Evolutionary conservation across 306 rosid species (phyloP).

Genomic region (Fragaria nilgerrensis): DNA sequence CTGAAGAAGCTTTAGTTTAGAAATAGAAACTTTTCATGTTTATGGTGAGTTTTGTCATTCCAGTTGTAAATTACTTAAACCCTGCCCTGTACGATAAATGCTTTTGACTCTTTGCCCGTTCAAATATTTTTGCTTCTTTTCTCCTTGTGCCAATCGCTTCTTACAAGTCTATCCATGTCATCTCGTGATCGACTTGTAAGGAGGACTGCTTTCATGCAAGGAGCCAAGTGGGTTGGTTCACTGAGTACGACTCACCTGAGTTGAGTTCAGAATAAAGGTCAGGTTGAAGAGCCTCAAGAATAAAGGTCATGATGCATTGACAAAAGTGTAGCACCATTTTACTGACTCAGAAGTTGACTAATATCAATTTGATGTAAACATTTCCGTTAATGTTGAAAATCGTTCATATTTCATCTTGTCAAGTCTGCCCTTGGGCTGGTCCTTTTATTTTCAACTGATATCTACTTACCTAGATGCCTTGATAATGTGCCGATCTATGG

Average conservation of each 20-base stretch:
- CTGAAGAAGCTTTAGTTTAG: background rate
- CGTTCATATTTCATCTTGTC: background rate
- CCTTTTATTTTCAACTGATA: no score
- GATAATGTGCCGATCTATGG: no score
- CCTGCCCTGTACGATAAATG: background rate
- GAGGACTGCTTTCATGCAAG: background rate
- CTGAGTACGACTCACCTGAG: background rate
- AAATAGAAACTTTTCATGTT: background rate
- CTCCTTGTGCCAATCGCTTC: background rate
- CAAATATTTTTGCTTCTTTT: background rate
- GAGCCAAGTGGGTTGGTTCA: background rate
- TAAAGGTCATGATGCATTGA: background rate
- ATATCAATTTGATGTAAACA: background rate
- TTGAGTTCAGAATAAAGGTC: background rate
- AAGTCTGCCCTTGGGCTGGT: background rate
- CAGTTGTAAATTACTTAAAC: background rate
- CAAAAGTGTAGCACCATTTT: background rate
- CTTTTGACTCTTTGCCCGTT: background rate
- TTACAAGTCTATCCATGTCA: background rate
- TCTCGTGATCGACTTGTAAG: background rate
- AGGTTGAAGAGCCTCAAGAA: background rate
- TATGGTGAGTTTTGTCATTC: background rate
- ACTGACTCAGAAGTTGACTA: background rate
- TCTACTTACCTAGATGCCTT: no score
- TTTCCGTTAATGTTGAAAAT: background rate